Evolutionary conservation across 768 basidiomycete species (phyloP).

Genomic region (Leucogyrophana mollusca): DNA sequence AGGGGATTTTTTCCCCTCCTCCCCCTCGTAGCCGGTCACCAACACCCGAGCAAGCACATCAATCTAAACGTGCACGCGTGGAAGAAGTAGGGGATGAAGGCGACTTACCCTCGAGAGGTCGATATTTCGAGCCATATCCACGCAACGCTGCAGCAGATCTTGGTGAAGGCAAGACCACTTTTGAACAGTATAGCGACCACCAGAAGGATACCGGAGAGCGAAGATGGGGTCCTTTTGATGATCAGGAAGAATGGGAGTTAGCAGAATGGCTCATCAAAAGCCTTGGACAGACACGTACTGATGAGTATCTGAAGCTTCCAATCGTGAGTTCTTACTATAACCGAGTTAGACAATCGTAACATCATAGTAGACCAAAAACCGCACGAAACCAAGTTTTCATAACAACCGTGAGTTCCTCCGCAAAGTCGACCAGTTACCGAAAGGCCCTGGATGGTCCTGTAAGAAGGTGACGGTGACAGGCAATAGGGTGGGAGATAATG

Average conservation of each 20-base stretch:
- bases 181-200: not conserved
- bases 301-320: constrained; percentile 31
- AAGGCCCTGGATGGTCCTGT: constrained; percentile 21
- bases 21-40: not conserved
- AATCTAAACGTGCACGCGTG: not conserved
- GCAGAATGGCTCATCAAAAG: constrained; percentile 29
- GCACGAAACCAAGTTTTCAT: constrained; percentile 19
- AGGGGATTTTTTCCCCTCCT: too few species aligned
- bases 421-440: constrained; percentile 17
- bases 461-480: constrained; percentile 16
- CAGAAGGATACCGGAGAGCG: not conserved
- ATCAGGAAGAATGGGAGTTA: constrained; percentile 32
- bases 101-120: not conserved
- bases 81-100: not conserved
- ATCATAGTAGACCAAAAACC: constrained; percentile 1
- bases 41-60: too few species aligned
- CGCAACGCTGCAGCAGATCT: not conserved
- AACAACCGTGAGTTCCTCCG: constrained; percentile 21
- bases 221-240: constrained; percentile 23
- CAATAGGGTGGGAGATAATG: constrained; percentile 11
- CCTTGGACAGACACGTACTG: constrained; percentile 26
- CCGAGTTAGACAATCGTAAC: too few species aligned
- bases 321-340: constrained; percentile 13
- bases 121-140: not conserved
- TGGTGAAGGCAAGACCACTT: not conserved